Base-by-base conservation (phyloP, 192 early-diverging fungal species). In the Coemansia sp. region DNA sequence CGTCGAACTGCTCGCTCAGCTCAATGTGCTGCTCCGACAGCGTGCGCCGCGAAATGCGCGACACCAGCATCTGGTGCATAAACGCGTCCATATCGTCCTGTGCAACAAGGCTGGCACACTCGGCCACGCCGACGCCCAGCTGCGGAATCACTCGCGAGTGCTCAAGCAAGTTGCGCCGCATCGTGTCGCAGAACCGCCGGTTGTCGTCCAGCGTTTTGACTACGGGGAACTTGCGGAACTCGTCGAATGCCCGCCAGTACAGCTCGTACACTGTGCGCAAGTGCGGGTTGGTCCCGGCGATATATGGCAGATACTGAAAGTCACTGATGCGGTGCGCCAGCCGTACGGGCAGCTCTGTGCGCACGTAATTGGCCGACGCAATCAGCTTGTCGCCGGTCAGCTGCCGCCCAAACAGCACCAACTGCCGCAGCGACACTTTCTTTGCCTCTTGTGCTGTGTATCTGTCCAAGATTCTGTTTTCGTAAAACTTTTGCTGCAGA, bases 171-270 rank as follows among this genome's bases (percentile, higher is more conserved):
- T 93, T 82, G 7, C 69, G 59, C 57, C 89, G 84, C 45, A 98
- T 65, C 47, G 89, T 72, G 16, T 88, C 85, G 84, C 94, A 96
- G 64, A 92, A 94, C 39, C 72, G 57, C 55, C 86, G 77, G 69
- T 98, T 96, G 52, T 94, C 89, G 47, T 93, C 88, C 39, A 93
- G 71, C 3, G 88, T 90, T 64, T 85, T 84, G 31, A 98, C 92
- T 5, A 67, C 64, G 9, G 88, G 85, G 19, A 93, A 76, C 59
- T 86, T 82, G 51, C 89, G 83, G 64, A 96, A 85, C 60, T 74
- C 75, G 52, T 96, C 93, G 71, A 98, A 96, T 0, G 94, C 94
- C n/a, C 86, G 82, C 96, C 94, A 96, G 73, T 96, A 98, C 49
- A 96, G 79, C 51, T 87, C 84, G 65, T 98, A 96, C 19, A 95